Conservation (phyloP, 2,329 filamentous ascomycete species). For the Metarhizium anisopliae region DNA sequence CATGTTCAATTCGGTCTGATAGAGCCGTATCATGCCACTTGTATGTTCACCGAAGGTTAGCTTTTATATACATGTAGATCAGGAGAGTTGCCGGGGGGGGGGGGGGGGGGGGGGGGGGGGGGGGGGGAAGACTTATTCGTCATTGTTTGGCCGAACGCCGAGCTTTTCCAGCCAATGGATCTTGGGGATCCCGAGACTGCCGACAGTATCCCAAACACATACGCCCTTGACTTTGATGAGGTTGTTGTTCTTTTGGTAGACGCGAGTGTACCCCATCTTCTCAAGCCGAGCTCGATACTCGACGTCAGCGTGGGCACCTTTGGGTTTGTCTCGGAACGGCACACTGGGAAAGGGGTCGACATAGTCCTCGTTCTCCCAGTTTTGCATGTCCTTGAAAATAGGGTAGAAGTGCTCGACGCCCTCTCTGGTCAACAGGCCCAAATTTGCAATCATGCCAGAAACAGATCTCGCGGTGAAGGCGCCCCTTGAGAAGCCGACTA, state of each 20-base stretch:
- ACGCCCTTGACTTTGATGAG: slow-evolving; percentile 36
- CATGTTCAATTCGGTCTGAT: slow-evolving; percentile 44
- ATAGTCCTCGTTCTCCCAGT: slow-evolving; percentile 37
- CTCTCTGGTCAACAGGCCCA: slow-evolving; percentile 43
- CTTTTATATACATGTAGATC: not conserved
- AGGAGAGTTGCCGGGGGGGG: slow-evolving; percentile 1
- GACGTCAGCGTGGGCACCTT: slow-evolving; percentile 29
- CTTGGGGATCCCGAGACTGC: slow-evolving; percentile 36
- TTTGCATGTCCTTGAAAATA: slow-evolving; percentile 48
- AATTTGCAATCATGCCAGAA: slow-evolving; percentile 40
- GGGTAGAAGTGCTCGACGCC: slow-evolving; percentile 46
- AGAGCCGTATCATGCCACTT: slow-evolving; percentile 46
- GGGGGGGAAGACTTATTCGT: slow-evolving; percentile 31
- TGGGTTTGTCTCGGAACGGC: slow-evolving; percentile 41
- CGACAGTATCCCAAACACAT: slow-evolving; percentile 39
- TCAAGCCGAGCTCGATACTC: slow-evolving; percentile 36
- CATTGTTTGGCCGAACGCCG: slow-evolving; percentile 34
- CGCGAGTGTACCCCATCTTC: slow-evolving; percentile 33
- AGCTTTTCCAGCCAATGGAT: slow-evolving; percentile 35
- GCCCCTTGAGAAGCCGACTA: slow-evolving; percentile 49
- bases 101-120: slow-evolving; percentile 8
- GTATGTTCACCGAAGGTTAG: slow-evolving; percentile 30
- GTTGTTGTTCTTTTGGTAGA: slow-evolving; percentile 28
- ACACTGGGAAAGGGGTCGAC: slow-evolving; percentile 36
- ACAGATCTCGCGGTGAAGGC: slow-evolving; percentile 51